phyloP scores from a whole-genome alignment of 495 filamentous ascomycete species.

The Parmelia sp. region DNA sequence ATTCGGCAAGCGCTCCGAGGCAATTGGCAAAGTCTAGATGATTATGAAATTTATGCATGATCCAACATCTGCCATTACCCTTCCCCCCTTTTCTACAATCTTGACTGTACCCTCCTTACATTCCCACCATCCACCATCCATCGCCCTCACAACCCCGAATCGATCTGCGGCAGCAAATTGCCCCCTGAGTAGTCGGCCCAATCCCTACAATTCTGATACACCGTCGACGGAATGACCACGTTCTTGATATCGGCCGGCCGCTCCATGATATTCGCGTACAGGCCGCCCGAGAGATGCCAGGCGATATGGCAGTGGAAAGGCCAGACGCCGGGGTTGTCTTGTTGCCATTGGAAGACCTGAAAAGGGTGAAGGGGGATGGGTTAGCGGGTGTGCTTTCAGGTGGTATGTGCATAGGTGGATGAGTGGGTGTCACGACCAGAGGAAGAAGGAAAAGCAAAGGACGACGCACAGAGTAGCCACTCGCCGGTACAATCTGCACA shows the following conservation, averaged over 20 bases:
- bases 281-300: slow-evolving; percentile 24
- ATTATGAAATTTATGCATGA: background rate
- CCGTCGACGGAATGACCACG: slow-evolving; percentile 17
- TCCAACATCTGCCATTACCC: background rate
- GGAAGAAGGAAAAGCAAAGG: background rate
- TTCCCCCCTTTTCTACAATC: background rate
- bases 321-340: slow-evolving; percentile 25
- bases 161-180: slow-evolving; percentile 12
- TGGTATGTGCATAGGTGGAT: background rate
- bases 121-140: background rate
- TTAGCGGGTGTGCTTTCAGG: background rate
- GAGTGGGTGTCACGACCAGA: background rate
- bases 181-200: slow-evolving; percentile 12
- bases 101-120: too few species aligned
- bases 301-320: slow-evolving; percentile 29
- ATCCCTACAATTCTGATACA: slow-evolving; percentile 12
- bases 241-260: slow-evolving; percentile 19
- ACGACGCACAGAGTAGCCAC: slow-evolving; percentile 37
- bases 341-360: slow-evolving; percentile 12
- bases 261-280: slow-evolving; percentile 25
- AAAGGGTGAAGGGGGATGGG: background rate
- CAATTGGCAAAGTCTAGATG: background rate
- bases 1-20: background rate
- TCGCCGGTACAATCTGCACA: slow-evolving; percentile 46
- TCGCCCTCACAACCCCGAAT: slow-evolving; percentile 8